Percentiles rank a stretch among this genome's conserved stretches.
Conservation (phyloP, 1,284 basidiomycete genomes). For the Irpex lacteus region DNA sequence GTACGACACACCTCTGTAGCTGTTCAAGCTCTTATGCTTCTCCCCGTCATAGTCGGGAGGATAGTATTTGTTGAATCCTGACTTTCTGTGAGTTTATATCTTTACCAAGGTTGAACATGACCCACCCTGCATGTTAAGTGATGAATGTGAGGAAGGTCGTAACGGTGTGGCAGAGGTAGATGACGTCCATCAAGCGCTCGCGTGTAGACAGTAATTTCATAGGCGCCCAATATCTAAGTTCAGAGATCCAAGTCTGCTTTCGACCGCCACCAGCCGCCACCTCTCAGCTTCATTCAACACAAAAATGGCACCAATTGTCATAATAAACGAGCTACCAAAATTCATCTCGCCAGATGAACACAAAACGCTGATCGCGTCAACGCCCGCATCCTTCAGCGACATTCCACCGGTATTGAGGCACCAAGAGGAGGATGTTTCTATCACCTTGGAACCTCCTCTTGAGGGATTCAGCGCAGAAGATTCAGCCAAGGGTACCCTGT, state of each 20-base stretch:
- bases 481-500: constrained; percentile 60
- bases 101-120: neutral
- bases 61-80: constrained; percentile 89
- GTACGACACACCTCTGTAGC: constrained; percentile 56
- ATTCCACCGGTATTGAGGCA: constrained; percentile 80
- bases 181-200: neutral
- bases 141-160: neutral
- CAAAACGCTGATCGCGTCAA: constrained; percentile 60
- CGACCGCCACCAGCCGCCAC: neutral
- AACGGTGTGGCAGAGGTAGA: neutral
- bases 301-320: neutral
- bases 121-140: constrained; percentile 28
- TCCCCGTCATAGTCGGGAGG: constrained; percentile 89
- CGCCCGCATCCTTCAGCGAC: constrained; percentile 76
- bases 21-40: constrained; percentile 80
- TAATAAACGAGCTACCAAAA: constrained; percentile 45
- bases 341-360: constrained; percentile 73
- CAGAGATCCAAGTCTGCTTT: neutral
- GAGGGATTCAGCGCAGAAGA: constrained; percentile 52
- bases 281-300: neutral
- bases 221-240: neutral
- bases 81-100: neutral
- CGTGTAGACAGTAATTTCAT: neutral
- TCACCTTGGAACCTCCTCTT: constrained; percentile 66
- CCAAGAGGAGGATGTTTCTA: constrained; percentile 64